Evolutionary conservation across 441 rosid species (phyloP), one percentile per base, ranked within the genome.

Genomic region (Eruca vesicaria): DNA sequence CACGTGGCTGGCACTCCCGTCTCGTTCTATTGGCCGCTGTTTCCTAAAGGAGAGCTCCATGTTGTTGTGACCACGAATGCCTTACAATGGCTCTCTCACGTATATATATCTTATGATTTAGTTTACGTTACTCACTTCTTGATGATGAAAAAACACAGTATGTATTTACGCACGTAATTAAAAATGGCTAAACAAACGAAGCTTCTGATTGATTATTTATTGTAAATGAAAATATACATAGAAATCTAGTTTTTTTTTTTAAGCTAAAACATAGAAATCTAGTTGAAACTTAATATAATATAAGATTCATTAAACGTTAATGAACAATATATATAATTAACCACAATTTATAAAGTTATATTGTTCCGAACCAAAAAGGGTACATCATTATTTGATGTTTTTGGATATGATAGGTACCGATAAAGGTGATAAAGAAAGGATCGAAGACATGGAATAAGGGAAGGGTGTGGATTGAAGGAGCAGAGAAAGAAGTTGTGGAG

Each of bases 11-110:
- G 85, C n/a, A 82, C 77, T 18, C 81, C 82, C 1, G 84, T 85
- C 11, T 80, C 86, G 5, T 85, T 85, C 67, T 85, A 83, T 53
- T 73, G 19, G 48, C 71, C 86, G 48, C 72, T 85, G 35, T 85
- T 85, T 63, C 85, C 88, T 0, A 80, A 68, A 69, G 82, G 73
- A 55, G 81, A 80, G 77, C 80, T 85, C 57, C 84, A 83, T 78
- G 76, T 85, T 23, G 88, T 82, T 11, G 85, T 85, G 38, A 80
- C 82, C 81, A 68, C 66, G 70, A 81, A 80, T 67, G 88, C 88
- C 55, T 78, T 85, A 67, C 88, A 85, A 33, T 83, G 86, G 88
- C 88, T 85, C 50, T 85, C 86, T 38, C 73, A 73, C 82, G 86
- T 84, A 69, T 57, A 18, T 69, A 11, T n/a, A n/a, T n/a, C n/a